Conservation (phyloP, 2,329 filamentous ascomycete genomes). For the Colletotrichum sidae region DNA sequence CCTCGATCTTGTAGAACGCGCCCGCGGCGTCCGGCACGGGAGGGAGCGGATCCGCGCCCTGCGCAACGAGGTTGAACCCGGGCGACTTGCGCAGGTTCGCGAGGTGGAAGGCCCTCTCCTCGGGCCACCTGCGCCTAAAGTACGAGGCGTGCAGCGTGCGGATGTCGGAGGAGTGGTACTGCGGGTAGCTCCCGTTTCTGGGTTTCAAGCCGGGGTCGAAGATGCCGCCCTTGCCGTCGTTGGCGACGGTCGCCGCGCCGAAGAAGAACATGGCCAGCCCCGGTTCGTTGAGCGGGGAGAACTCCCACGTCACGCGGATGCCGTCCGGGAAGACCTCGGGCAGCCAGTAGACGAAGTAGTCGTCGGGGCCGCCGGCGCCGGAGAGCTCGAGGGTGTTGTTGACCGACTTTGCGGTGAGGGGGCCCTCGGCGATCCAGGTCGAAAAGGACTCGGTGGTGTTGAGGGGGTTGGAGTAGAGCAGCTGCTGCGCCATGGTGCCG, state of each 20-base stretch:
- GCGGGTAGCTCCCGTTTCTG: conserved; percentile 42
- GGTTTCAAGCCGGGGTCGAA: conserved; percentile 43
- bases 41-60: conserved; percentile 45
- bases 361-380: conserved; percentile 41
- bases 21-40: conserved; percentile 44
- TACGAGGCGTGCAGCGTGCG: conserved; percentile 40
- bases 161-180: conserved; percentile 41
- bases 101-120: conserved; percentile 45
- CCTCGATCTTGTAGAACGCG: conserved; percentile 45
- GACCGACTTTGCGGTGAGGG: conserved; percentile 41
- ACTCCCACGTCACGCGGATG: conserved; percentile 48
- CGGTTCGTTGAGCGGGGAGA: conserved; percentile 45
- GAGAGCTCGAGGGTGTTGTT: conserved; percentile 44
- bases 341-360: conserved; percentile 48
- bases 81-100: conserved; percentile 47
- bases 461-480: conserved; percentile 47
- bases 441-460: conserved; percentile 42
- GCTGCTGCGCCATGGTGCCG: conserved; percentile 39
- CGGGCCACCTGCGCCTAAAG: conserved; percentile 42
- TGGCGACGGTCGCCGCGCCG: conserved; percentile 43
- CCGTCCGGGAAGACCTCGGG: conserved; percentile 46
- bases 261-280: conserved; percentile 50
- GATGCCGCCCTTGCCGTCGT: conserved; percentile 41
- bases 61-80: conserved; percentile 44
- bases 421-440: conserved; percentile 46